These are phyloP conservation scores for Trichothecium sympodiale DNA, from an alignment of 2,329 filamentous ascomycete genomes.

Conservation along the genomic window DNA sequence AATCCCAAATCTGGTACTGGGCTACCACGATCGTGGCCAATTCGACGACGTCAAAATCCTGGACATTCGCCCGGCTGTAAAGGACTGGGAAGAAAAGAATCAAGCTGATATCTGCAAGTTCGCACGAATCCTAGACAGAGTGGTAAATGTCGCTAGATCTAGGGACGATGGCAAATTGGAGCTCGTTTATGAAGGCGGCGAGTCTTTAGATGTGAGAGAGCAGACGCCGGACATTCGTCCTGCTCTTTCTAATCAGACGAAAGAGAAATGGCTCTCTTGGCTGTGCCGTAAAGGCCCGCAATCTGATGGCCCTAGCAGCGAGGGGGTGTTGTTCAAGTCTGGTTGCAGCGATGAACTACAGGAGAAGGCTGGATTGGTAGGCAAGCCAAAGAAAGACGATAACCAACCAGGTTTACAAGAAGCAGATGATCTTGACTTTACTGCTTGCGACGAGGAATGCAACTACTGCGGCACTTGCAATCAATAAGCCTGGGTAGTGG, in stretches of 20 bases:
- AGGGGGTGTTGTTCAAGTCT: background rate
- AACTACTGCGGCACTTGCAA: conserved; percentile 13
- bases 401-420: conserved; percentile 1
- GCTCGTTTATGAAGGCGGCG: conserved; percentile 8
- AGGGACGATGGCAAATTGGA: conserved; percentile 11
- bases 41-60: conserved; percentile 21
- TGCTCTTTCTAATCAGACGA: conserved; percentile 14
- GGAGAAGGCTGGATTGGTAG: background rate
- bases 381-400: conserved; percentile 2
- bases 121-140: conserved; percentile 8
- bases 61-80: conserved; percentile 14
- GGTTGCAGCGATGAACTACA: conserved; percentile 2
- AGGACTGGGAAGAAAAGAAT: conserved; percentile 19
- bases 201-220: conserved; percentile 12
- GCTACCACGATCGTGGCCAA: conserved; percentile 18
- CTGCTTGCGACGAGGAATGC: conserved; percentile 11
- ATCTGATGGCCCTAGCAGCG: background rate
- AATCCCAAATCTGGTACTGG: conserved; percentile 22
- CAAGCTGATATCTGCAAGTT: conserved; percentile 13
- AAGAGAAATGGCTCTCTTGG: conserved; percentile 11
- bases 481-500: too few species aligned
- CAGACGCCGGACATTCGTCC: conserved; percentile 10
- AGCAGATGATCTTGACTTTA: conserved; percentile 9
- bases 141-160: conserved; percentile 9
- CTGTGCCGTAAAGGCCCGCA: too few species aligned